Evolutionary conservation across 805 yeast genomes (phyloP).

Genomic region (Metschnikowia corniflorae): DNA sequence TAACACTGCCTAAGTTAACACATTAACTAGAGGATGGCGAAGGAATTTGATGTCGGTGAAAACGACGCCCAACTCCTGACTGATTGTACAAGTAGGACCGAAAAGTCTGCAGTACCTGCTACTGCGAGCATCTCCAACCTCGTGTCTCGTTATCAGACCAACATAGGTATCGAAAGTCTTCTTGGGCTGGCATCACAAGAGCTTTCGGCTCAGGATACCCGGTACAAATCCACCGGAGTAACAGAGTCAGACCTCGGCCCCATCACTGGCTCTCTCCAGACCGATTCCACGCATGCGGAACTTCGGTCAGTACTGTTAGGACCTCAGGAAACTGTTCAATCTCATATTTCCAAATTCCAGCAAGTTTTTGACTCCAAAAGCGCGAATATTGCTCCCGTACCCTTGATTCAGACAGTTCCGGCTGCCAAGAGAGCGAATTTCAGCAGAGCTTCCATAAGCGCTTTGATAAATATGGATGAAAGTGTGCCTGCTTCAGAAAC

Average conservation of each 20-base stretch:
- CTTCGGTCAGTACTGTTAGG: constrained; percentile 2
- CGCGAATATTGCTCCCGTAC: background rate
- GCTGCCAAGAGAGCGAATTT: constrained; percentile 7
- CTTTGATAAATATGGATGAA: constrained; percentile 37
- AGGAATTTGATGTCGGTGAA: too few relatives aligned
- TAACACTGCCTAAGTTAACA: too few relatives aligned
- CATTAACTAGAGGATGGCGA: too few relatives aligned
- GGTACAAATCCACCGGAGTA: constrained; percentile 1
- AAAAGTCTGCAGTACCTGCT: too few relatives aligned
- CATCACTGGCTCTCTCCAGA: too few relatives aligned
- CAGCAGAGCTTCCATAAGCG: constrained; percentile 37
- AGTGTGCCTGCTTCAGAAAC: constrained; percentile 7
- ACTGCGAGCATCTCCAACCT: constrained; percentile 18
- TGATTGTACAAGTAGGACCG: too few relatives aligned
- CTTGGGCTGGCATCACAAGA: constrained; percentile 10
- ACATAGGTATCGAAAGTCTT: constrained; percentile 19
- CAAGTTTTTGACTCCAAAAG: background rate
- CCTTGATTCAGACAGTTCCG: too few relatives aligned
- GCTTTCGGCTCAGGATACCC: background rate
- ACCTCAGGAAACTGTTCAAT: background rate
- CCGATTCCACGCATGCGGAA: too few relatives aligned
- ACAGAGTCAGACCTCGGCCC: too few relatives aligned
- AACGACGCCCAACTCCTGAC: too few relatives aligned
- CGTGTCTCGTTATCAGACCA: constrained; percentile 33
- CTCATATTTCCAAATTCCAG: background rate